These are phyloP conservation scores for Tylopilus orsonianus DNA, from an alignment of 1,284 basidiomycete genomes.

Conservation along the genomic window DNA sequence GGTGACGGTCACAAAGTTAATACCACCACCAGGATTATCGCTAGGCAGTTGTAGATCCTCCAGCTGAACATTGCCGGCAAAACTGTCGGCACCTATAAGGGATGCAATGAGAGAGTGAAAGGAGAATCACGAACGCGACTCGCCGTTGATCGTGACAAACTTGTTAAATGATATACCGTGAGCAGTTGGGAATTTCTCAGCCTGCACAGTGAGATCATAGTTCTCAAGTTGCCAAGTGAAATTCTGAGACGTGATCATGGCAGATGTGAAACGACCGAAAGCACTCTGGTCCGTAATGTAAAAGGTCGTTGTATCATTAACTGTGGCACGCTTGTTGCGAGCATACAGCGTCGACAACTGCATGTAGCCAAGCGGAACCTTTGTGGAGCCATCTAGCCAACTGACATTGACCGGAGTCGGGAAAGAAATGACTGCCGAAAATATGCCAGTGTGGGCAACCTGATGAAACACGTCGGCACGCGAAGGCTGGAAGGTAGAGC, in stretches of 20 bases:
- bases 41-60: constrained; percentile 71
- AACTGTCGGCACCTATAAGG: constrained; percentile 61
- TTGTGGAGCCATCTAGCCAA: constrained; percentile 50
- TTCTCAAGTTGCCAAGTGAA: constrained; percentile 74
- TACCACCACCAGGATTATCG: constrained; percentile 68
- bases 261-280: constrained; percentile 56
- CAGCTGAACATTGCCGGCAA: constrained; percentile 57
- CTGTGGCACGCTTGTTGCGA: constrained; percentile 50
- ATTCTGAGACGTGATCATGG: constrained; percentile 64
- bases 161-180: constrained; percentile 66
- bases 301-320: constrained; percentile 61
- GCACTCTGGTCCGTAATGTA: constrained; percentile 50
- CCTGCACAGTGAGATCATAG: constrained; percentile 61
- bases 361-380: constrained; percentile 52
- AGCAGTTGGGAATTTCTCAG: constrained; percentile 64
- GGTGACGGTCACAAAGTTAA: constrained; percentile 63
- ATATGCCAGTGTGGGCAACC: constrained; percentile 62
- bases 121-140: constrained; percentile 1
- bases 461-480: constrained; percentile 21
- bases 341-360: constrained; percentile 45
- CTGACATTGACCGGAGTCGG: constrained; percentile 51
- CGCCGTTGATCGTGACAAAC: constrained; percentile 50
- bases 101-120: neutral
- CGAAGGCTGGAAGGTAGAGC: neutral
- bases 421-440: constrained; percentile 60